Evolutionary conservation across 1,284 basidiomycete genomes (phyloP), one percentile per base, ranked within the genome.

Genomic region (Ustilago crameri): DNA sequence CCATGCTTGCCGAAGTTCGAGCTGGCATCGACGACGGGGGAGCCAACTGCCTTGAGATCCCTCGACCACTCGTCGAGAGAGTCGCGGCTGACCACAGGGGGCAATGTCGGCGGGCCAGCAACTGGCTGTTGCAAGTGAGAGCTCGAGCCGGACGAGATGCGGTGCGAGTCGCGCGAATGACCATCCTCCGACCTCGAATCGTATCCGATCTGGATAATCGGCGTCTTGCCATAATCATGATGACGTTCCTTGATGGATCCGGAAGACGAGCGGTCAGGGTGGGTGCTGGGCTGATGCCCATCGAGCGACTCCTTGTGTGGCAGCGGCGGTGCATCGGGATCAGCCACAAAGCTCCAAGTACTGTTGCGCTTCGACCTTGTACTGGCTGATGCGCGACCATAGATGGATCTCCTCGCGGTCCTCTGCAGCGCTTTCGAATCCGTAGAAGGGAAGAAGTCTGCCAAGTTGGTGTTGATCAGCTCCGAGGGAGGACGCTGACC

Each of bases 401-500:
- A 80, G 46, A 80, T 66, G n/a, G 72, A 75, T 18, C 75, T 57
- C 18, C 78, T 62, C 22, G 78, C 78, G 1, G 78, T 66, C 14
- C 76, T 66, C 59, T 80, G 77, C 45, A 82, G 60, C 9, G 80
- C 77, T 40, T 65, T 93, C 85, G 91, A 93, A 85, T 96, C 93
- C 1, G 93, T 91, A 62, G 89, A 88, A 1, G 95, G 96, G 88
- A 99, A 99, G 86, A 92, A 99, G 62, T 97, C 95, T 20, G 91
- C 90, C 42, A 98, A 84, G 82, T 98, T 94, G n/a, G 88, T 95
- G 30, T 94, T 93, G 85, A 98, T 98, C 74, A 98, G 88, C 84
- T 98, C 95, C 82, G 91, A 93, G 0, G 96, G 94, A 0, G 96
- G 96, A 44, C 96, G 91, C 80, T 98, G 95, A 10, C 95, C 96